phyloP scores from a whole-genome alignment of 169 alveolate species.

The Besnoitia besnoiti region DNA sequence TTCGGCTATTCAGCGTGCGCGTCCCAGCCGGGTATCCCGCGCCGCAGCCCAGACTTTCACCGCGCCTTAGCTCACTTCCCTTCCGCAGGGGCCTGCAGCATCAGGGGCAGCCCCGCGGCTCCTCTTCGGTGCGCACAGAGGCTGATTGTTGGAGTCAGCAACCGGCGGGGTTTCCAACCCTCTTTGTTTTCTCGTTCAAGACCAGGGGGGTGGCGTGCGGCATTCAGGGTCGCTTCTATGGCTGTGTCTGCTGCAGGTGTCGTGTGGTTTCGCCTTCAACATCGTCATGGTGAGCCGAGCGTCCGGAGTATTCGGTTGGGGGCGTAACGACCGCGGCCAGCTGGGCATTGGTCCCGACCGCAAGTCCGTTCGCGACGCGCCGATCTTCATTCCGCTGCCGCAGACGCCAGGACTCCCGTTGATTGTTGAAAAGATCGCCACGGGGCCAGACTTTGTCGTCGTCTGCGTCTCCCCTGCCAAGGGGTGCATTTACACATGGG shows the following conservation, averaged over 20 bases:
- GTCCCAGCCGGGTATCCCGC: no score
- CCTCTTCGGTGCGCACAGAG: no score
- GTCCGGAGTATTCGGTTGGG: constrained; percentile 68
- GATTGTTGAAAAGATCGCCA: constrained; percentile 60
- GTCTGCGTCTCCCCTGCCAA: constrained; percentile 48
- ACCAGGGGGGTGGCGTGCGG: no score
- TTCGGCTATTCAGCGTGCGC: no score
- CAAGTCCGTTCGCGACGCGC: constrained; percentile 49
- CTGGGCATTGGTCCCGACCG: constrained; percentile 56
- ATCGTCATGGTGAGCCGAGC: constrained; percentile 43
- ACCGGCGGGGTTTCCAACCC: no score
- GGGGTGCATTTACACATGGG: constrained; percentile 67
- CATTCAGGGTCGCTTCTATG: not conserved
- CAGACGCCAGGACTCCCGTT: constrained; percentile 32
- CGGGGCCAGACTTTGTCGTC: constrained; percentile 67
- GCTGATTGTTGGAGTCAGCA: no score
- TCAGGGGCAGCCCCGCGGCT: no score
- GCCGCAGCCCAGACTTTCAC: no score
- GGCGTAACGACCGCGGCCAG: constrained; percentile 71
- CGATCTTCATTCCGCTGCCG: constrained; percentile 59
- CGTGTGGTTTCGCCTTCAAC: constrained; percentile 68
- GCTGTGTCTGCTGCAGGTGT: constrained; percentile 43
- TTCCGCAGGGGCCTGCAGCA: no score
- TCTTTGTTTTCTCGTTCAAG: no score
- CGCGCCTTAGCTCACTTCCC: no score